Evolutionary conservation across 495 filamentous ascomycete genomes (phyloP).

Genomic region (Amphirosellinia nigrospora): DNA sequence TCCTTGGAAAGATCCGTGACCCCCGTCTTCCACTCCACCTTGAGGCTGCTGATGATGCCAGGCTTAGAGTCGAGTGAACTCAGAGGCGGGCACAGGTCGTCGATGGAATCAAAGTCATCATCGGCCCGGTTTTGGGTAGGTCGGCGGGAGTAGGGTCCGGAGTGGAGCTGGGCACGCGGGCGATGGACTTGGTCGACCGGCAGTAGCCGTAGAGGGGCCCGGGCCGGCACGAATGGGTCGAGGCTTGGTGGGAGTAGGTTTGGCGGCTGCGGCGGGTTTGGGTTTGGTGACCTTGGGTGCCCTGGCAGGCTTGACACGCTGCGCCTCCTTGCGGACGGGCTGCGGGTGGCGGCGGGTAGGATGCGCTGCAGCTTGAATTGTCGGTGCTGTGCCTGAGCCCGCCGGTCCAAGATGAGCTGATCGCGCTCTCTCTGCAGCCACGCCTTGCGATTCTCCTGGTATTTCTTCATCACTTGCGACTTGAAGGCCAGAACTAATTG

Average conservation of each 20-base stretch:
- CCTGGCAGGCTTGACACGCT: conserved; percentile 43
- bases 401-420: conserved; percentile 59
- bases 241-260: conserved; percentile 22
- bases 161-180: conserved; percentile 41
- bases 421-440: conserved; percentile 71
- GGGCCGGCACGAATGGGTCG: conserved; percentile 39
- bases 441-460: conserved; percentile 60
- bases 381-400: conserved; percentile 37
- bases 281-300: conserved; percentile 54
- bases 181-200: conserved; percentile 42
- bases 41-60: conserved; percentile 67
- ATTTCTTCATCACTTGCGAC: conserved; percentile 65
- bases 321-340: conserved; percentile 39
- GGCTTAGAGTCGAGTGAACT: conserved; percentile 59
- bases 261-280: conserved; percentile 34
- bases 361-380: conserved; percentile 45
- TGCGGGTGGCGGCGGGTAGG: conserved; percentile 48
- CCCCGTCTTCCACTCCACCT: conserved; percentile 87
- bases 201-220: conserved; percentile 40
- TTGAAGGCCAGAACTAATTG: conserved; percentile 69
- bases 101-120: conserved; percentile 79
- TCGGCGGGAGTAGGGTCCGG: conserved; percentile 48
- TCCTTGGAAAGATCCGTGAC: conserved; percentile 81
- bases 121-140: conserved; percentile 74
- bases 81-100: conserved; percentile 78